Conservation (phyloP, 331 rosid species). For the Rhamnella rubrinervis region DNA sequence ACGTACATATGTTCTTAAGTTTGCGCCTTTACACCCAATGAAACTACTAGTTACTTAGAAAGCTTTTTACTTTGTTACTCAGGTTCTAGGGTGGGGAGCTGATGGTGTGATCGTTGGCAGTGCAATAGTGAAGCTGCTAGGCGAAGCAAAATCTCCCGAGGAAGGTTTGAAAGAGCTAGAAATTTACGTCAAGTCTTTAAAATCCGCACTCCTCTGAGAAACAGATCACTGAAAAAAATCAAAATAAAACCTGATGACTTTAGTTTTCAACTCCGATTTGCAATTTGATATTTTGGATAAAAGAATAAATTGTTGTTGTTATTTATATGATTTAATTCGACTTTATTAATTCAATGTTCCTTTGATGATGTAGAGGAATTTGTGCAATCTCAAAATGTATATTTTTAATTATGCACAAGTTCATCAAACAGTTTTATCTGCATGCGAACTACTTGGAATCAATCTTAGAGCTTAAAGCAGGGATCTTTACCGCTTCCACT, state of each 20-base stretch:
- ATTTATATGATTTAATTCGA: neutral
- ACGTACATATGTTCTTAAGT: neutral
- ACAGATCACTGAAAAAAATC: neutral
- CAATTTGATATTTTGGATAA: no score
- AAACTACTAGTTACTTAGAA: neutral
- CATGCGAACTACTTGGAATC: no score
- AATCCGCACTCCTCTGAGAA: conserved; percentile 56
- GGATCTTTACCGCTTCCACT: no score
- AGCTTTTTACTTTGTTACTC: conserved; percentile 28
- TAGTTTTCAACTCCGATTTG: no score
- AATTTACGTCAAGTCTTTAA: conserved; percentile 56
- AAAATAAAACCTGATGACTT: neutral
- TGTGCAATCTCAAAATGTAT: neutral
- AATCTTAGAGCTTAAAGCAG: no score
- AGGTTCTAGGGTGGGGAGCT: conserved; percentile 94
- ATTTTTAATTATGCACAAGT: no score
- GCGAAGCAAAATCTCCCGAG: conserved; percentile 71
- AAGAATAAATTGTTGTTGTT: no score
- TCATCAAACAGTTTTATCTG: no score
- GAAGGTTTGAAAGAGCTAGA: conserved; percentile 80
- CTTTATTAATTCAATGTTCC: neutral
- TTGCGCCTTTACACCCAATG: neutral
- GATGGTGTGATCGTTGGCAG: conserved; percentile 98
- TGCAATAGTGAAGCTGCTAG: conserved; percentile 79
- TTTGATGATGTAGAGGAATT: neutral